Percentiles rank a stretch among this genome's conserved stretches.
Conservation (phyloP, 202 grass and related monocot species). For the Carex sylvatica region DNA sequence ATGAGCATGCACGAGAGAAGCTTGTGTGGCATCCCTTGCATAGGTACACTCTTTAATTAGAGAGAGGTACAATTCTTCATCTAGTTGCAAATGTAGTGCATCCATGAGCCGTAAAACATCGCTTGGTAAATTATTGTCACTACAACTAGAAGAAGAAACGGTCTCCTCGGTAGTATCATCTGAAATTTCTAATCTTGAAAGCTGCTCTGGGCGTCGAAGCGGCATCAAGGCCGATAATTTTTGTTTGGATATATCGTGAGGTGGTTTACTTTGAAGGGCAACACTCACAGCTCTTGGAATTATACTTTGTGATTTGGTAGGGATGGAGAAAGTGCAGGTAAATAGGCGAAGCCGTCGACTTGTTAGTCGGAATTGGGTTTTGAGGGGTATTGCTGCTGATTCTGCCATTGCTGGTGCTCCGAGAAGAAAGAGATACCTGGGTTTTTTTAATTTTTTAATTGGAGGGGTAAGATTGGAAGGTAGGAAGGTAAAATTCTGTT, state of each 20-base stretch:
- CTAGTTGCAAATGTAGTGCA: slow-evolving; percentile 37
- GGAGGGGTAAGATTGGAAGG: background rate
- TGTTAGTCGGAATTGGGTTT: slow-evolving; percentile 16
- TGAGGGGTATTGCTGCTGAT: background rate
- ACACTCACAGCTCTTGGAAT: background rate
- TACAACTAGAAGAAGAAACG: background rate
- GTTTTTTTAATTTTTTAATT: background rate
- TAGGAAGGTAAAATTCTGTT: background rate
- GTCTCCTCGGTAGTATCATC: background rate
- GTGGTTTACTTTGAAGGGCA: background rate
- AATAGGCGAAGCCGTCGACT: background rate
- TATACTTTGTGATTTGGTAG: background rate
- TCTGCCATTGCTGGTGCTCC: slow-evolving; percentile 5
- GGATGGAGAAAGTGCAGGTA: background rate
- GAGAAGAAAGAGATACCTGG: background rate
- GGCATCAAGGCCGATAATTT: background rate
- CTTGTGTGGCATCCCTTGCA: slow-evolving; percentile 34
- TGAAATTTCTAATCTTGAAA: background rate
- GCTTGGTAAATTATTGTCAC: slow-evolving; percentile 14
- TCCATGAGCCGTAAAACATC: slow-evolving; percentile 73
- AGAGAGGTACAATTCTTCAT: slow-evolving; percentile 63
- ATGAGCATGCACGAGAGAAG: slow-evolving; percentile 43
- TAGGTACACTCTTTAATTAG: slow-evolving; percentile 58
- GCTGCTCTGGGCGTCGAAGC: background rate
- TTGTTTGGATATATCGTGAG: background rate